Percentiles rank a stretch among this genome's conserved stretches.
Evolutionary conservation across 805 yeast genomes (phyloP).

Genomic region (Yarrowia sp.): DNA sequence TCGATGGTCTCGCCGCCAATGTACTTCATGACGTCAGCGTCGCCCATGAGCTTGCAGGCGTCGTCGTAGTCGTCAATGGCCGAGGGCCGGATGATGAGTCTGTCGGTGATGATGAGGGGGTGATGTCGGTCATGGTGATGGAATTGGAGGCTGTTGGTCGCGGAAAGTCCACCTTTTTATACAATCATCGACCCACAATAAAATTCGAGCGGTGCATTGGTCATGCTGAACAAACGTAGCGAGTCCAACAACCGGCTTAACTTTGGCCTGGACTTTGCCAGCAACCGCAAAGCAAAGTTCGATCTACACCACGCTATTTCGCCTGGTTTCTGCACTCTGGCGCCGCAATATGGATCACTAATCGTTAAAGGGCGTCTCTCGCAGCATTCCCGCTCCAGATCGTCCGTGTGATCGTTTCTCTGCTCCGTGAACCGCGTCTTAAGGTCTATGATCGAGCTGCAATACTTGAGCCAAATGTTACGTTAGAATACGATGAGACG

Average conservation of each 20-base stretch:
- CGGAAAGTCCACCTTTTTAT: no score
- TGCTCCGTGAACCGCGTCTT: no score
- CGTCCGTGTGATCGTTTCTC: no score
- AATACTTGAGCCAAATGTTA: no score
- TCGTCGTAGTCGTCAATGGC: constrained; percentile 5
- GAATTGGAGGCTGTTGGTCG: no score
- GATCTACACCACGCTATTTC: no score
- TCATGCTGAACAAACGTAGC: not conserved
- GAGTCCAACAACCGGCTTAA: not conserved
- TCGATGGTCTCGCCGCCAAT: constrained; percentile 7
- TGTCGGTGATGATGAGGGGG: not conserved
- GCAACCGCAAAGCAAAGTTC: not conserved
- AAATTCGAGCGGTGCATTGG: not conserved
- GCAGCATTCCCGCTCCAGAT: no score
- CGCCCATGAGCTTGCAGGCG: constrained; percentile 12
- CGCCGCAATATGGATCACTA: not conserved
- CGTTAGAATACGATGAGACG: no score
- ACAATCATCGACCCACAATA: not conserved
- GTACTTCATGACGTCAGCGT: constrained; percentile 3
- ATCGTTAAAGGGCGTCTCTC: not conserved
- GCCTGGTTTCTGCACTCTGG: no score
- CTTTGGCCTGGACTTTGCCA: not conserved
- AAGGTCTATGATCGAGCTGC: no score
- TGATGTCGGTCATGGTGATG: not conserved
- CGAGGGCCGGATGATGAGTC: not conserved